Percentiles rank a stretch among this genome's conserved stretches.
Evolutionary conservation across 768 basidiomycete genomes (phyloP).

Genomic region (Arthromyces matolae): DNA sequence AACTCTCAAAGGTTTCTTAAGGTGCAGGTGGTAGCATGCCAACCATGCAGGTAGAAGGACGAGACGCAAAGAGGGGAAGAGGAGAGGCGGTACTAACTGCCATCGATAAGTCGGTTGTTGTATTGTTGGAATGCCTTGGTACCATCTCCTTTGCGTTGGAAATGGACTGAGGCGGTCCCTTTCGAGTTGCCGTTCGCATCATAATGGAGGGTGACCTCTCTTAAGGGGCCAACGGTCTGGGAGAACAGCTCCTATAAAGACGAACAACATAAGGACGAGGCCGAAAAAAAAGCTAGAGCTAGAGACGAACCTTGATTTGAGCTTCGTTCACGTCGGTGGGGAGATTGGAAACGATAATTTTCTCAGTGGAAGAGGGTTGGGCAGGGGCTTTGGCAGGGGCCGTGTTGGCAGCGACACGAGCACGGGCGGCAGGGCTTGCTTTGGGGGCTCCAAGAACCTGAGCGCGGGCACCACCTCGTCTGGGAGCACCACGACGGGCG

Average conservation of each 20-base stretch:
- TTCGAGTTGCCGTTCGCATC: constrained; percentile 85
- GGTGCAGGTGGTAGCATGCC: constrained; percentile 22
- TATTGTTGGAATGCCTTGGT: constrained; percentile 91
- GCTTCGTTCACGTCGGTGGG: constrained; percentile 90
- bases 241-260: constrained; percentile 81
- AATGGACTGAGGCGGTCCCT: constrained; percentile 84
- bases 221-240: constrained; percentile 83
- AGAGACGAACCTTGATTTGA: constrained; percentile 78
- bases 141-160: constrained; percentile 84
- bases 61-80: constrained; percentile 38
- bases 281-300: background rate
- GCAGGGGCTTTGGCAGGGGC: constrained; percentile 32
- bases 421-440: constrained; percentile 47
- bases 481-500: constrained; percentile 40
- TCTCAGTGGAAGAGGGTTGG: constrained; percentile 57
- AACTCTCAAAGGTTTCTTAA: constrained; percentile 32
- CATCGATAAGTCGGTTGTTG: constrained; percentile 99
- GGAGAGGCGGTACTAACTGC: constrained; percentile 92
- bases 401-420: constrained; percentile 42
- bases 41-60: constrained; percentile 29
- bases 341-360: constrained; percentile 95
- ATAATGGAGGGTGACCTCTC: constrained; percentile 81
- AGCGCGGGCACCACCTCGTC: constrained; percentile 45
- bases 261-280: background rate
- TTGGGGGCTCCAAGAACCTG: constrained; percentile 58